These are phyloP conservation scores for Nematocida ausubeli DNA, from an alignment of 371 early-diverging fungal genomes.

Conservation along the genomic window DNA sequence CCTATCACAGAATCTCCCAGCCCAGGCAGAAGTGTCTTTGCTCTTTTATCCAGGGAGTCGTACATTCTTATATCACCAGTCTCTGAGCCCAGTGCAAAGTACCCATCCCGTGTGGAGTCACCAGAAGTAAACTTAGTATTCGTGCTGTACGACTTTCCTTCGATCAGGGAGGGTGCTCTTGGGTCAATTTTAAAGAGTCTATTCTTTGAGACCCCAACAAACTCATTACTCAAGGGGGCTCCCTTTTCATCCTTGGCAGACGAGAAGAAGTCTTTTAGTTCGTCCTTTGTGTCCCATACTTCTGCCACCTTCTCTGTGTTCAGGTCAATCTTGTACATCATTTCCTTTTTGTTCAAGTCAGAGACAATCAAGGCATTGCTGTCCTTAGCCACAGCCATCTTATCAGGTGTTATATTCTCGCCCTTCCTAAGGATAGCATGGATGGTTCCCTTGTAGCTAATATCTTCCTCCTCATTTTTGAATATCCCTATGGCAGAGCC, in stretches of 20 bases:
- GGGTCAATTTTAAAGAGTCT: slow-evolving; percentile 82
- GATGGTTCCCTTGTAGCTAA: slow-evolving; percentile 65
- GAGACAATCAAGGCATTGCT: slow-evolving; percentile 58
- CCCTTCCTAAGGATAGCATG: slow-evolving; percentile 52
- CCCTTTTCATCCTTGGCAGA: slow-evolving; percentile 70
- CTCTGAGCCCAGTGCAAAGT: slow-evolving; percentile 75
- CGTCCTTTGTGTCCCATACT: slow-evolving; percentile 74
- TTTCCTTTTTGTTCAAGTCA: slow-evolving; percentile 69
- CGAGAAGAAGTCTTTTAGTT: slow-evolving; percentile 73
- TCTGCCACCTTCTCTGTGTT: slow-evolving; percentile 82
- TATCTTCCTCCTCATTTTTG: slow-evolving; percentile 54
- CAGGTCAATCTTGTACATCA: slow-evolving; percentile 79
- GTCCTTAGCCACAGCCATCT: slow-evolving; percentile 63
- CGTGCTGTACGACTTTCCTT: slow-evolving; percentile 65
- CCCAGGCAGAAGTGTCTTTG: slow-evolving; percentile 80
- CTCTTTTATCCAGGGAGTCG: slow-evolving; percentile 74
- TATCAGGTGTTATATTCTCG: slow-evolving; percentile 52
- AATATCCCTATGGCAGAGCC: slow-evolving; percentile 68
- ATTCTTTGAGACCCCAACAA: slow-evolving; percentile 77
- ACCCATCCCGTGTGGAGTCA: slow-evolving; percentile 75
- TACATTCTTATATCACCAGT: slow-evolving; percentile 85
- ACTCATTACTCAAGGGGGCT: slow-evolving; percentile 69
- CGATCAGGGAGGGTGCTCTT: slow-evolving; percentile 68
- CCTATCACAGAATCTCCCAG: slow-evolving; percentile 79
- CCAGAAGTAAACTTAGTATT: slow-evolving; percentile 71